These are phyloP conservation scores for Clathrus columnatus DNA, from an alignment of 768 basidiomycete genomes.

Conservation along the genomic window DNA sequence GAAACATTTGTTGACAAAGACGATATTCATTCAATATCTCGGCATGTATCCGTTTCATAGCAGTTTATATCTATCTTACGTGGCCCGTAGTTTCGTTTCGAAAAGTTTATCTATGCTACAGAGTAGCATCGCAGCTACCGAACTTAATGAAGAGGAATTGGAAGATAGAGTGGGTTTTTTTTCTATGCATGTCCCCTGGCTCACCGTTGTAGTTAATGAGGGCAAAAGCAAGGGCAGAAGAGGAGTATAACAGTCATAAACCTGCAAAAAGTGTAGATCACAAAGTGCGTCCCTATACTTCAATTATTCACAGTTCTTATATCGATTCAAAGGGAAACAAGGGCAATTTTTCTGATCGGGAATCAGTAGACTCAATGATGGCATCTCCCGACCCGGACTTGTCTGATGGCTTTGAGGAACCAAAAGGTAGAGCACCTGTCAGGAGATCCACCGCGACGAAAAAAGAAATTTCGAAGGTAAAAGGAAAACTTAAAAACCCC, in stretches of 20 bases:
- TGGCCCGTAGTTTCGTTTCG: constrained; percentile 54
- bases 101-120: constrained; percentile 51
- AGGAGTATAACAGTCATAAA: constrained; percentile 16
- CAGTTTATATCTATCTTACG: constrained; percentile 1
- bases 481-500: constrained; percentile 16
- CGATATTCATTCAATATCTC: constrained; percentile 84
- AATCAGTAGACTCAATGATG: constrained; percentile 60
- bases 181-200: not conserved
- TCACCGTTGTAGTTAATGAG: constrained; percentile 43
- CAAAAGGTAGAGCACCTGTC: constrained; percentile 23
- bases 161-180: constrained; percentile 54
- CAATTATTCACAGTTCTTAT: not conserved
- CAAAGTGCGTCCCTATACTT: constrained; percentile 29
- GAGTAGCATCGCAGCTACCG: constrained; percentile 57
- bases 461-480: constrained; percentile 47
- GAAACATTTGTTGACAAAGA: constrained; percentile 97
- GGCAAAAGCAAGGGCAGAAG: constrained; percentile 52
- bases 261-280: constrained; percentile 27
- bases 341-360: constrained; percentile 47
- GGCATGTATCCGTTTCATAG: constrained; percentile 38
- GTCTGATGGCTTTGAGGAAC: constrained; percentile 46
- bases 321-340: constrained; percentile 23
- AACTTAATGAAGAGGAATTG: constrained; percentile 63
- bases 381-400: constrained; percentile 58
- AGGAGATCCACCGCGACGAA: constrained; percentile 31